phyloP scores from a whole-genome alignment of 2,329 filamentous ascomycete species.

The Ascocoryne sarcoides region DNA sequence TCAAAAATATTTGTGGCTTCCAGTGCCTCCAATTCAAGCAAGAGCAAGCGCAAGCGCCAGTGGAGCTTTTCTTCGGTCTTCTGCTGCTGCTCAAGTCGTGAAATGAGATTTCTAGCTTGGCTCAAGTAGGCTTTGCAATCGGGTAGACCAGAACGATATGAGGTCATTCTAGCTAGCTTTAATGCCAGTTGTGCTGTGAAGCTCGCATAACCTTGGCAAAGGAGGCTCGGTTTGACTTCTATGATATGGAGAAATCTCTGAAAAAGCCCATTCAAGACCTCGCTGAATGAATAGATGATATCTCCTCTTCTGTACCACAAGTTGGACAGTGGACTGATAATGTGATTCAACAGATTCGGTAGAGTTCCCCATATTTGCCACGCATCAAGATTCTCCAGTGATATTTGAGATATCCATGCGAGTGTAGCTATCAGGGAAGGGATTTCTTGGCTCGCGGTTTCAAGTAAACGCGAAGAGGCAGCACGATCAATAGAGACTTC shows the following conservation, averaged over 20 bases:
- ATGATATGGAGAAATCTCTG: background rate
- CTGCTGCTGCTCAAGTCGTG: background rate
- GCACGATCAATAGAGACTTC: too few relatives aligned
- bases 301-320: background rate
- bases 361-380: background rate
- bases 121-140: background rate
- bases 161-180: background rate
- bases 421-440: background rate
- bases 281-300: background rate
- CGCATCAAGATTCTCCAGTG: background rate
- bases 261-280: background rate
- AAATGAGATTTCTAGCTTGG: background rate
- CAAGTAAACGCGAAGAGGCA: too few relatives aligned
- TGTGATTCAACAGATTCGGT: background rate
- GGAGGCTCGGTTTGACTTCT: background rate
- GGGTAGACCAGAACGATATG: background rate
- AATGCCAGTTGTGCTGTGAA: background rate
- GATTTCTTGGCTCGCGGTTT: background rate
- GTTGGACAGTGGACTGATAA: background rate
- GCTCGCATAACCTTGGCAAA: background rate
- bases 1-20: background rate
- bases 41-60: background rate
- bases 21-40: background rate
- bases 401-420: background rate
- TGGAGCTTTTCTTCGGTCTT: background rate